A percentile compares a stretch with the other conserved stretches of the same genome.
These are phyloP conservation scores for Orbilia javanica DNA, from an alignment of 2,329 filamentous ascomycete genomes.

Conservation along the genomic window DNA sequence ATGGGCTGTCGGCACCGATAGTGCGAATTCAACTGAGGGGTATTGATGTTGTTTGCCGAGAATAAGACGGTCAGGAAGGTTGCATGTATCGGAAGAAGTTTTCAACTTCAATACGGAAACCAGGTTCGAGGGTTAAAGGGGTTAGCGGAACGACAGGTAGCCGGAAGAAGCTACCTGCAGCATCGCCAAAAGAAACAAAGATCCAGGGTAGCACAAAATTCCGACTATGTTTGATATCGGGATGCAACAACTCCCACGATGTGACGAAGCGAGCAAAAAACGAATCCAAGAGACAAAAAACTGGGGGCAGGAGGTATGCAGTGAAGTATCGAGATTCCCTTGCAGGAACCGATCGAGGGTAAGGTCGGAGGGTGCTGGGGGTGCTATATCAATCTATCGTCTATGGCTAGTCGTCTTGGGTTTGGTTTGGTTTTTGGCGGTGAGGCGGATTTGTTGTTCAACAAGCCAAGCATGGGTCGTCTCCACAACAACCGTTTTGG, in stretches of 20 bases:
- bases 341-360: slow-evolving; percentile 30
- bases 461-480: slow-evolving; percentile 42
- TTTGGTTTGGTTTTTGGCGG: slow-evolving; percentile 9
- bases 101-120: background rate
- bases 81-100: slow-evolving; percentile 26
- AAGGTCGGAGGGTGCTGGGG: slow-evolving; percentile 32
- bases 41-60: slow-evolving; percentile 23
- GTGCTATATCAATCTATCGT: slow-evolving; percentile 47
- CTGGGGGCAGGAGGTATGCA: background rate
- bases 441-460: slow-evolving; percentile 54
- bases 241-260: background rate
- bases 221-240: background rate
- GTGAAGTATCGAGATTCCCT: slow-evolving; percentile 15
- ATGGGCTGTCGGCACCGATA: background rate
- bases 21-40: slow-evolving; percentile 19
- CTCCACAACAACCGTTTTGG: slow-evolving; percentile 56
- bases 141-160: slow-evolving; percentile 37
- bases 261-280: slow-evolving; percentile 6
- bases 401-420: slow-evolving; percentile 24
- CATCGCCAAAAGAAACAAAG: slow-evolving; percentile 11
- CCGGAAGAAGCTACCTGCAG: slow-evolving; percentile 29
- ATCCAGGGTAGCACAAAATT: slow-evolving; percentile 22
- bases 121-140: slow-evolving; percentile 24
- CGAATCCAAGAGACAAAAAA: slow-evolving; percentile 1
- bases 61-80: slow-evolving; percentile 6